Percentiles rank a stretch among this genome's conserved stretches.
phyloP scores from a whole-genome alignment of 352 stramenopile genomes.

The Pythium folliculosum region DNA sequence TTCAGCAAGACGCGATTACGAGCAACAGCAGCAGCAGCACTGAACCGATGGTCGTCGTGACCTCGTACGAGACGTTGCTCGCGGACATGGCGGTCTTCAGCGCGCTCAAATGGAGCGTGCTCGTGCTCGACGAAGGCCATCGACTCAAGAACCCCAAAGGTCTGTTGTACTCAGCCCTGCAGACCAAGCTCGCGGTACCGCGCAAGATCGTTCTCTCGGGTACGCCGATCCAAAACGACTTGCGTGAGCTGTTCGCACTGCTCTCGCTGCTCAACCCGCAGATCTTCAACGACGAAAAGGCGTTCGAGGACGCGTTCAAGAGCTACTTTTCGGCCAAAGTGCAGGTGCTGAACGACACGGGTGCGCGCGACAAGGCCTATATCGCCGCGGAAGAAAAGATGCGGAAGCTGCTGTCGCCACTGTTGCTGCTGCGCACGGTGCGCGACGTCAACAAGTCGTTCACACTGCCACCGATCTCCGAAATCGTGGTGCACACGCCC shows the following conservation, averaged over 20 bases:
- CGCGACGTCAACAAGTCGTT: constrained; percentile 72
- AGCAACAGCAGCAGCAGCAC: not conserved
- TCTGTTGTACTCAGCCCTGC: constrained; percentile 52
- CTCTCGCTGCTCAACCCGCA: constrained; percentile 83
- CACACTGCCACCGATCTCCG: constrained; percentile 65
- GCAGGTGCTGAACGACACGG: constrained; percentile 36
- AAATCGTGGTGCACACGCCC: constrained; percentile 78
- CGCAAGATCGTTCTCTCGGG: constrained; percentile 76
- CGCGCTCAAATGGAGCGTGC: constrained; percentile 47
- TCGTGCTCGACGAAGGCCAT: constrained; percentile 90
- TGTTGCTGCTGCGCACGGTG: constrained; percentile 68
- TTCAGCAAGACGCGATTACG: constrained; percentile 24
- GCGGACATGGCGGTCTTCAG: constrained; percentile 59
- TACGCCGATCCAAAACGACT: constrained; percentile 87
- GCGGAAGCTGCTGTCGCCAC: constrained; percentile 51
- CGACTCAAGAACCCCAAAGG: constrained; percentile 85
- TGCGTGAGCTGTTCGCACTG: constrained; percentile 83
- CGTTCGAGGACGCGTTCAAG: constrained; percentile 57
- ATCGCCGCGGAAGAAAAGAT: constrained; percentile 52
- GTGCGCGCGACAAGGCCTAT: constrained; percentile 1
- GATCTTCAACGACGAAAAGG: constrained; percentile 65
- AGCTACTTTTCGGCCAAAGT: constrained; percentile 71
- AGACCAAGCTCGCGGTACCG: constrained; percentile 35
- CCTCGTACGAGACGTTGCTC: constrained; percentile 74
- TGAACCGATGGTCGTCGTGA: constrained; percentile 55